These are phyloP conservation scores for Aspergillus unguis DNA, from an alignment of 2,329 filamentous ascomycete species.

Conservation along the genomic window DNA sequence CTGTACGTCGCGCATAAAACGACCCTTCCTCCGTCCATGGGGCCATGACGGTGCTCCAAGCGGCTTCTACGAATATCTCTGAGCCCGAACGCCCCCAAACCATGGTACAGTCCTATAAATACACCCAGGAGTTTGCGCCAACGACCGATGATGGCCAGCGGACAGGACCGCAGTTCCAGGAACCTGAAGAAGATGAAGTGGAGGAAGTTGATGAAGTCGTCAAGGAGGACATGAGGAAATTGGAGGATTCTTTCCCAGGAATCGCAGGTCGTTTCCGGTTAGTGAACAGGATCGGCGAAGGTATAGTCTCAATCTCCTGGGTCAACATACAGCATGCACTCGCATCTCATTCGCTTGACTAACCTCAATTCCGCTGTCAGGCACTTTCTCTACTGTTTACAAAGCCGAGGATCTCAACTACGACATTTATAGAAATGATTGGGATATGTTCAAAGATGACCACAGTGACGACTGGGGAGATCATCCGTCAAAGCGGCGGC, in stretches of 20 bases:
- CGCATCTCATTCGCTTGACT: background rate
- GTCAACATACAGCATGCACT: background rate
- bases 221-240: constrained; percentile 79
- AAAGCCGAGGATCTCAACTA: constrained; percentile 94
- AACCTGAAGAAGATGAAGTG: constrained; percentile 31
- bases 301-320: constrained; percentile 45
- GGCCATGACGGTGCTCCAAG: constrained; percentile 27
- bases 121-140: constrained; percentile 16
- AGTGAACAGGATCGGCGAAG: constrained; percentile 96
- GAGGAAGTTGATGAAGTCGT: constrained; percentile 53
- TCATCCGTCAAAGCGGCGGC: constrained; percentile 60
- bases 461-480: constrained; percentile 64
- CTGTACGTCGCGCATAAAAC: background rate
- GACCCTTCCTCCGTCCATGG: background rate
- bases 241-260: constrained; percentile 76
- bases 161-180: constrained; percentile 12
- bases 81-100: constrained; percentile 22
- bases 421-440: constrained; percentile 76
- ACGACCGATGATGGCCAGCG: constrained; percentile 18
- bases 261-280: constrained; percentile 82
- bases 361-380: constrained; percentile 46
- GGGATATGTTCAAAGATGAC: constrained; percentile 69
- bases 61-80: constrained; percentile 25
- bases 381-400: constrained; percentile 98
- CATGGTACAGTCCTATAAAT: constrained; percentile 15